Conservation (phyloP, 2,329 filamentous ascomycete genomes). For the Moelleriella libera region DNA sequence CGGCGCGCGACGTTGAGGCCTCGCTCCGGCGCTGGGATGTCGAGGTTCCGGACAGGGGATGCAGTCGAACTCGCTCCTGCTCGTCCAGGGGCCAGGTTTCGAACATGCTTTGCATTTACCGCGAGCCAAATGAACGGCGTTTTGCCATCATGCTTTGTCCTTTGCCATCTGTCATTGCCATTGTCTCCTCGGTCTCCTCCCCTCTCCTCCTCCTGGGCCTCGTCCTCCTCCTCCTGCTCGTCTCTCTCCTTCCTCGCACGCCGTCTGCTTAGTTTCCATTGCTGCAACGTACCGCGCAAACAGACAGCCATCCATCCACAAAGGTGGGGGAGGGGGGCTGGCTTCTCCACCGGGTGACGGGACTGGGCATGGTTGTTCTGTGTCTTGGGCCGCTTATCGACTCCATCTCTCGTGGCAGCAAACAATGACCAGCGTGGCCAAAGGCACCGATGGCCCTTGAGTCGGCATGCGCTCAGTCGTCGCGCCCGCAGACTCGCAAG, state of each 20-base stretch:
- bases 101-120: background rate
- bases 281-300: background rate
- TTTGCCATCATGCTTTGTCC: background rate
- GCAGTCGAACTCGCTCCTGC: background rate
- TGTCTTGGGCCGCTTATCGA: background rate
- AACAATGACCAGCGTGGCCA: too few relatives aligned
- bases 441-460: too few relatives aligned
- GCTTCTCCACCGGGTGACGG: background rate
- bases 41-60: background rate
- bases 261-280: background rate
- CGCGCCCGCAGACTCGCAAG: background rate
- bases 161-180: background rate
- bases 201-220: background rate
- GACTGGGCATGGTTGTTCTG: background rate
- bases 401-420: background rate
- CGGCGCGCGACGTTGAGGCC: conserved; percentile 1
- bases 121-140: background rate
- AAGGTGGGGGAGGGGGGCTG: background rate
- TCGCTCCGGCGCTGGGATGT: background rate
- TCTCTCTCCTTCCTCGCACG: background rate
- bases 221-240: background rate
- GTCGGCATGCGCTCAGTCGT: too few relatives aligned
- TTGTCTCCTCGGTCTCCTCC: background rate
- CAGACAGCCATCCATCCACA: background rate
- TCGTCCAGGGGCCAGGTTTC: conserved; percentile 2